These are phyloP conservation scores for Chlorella sp. DNA, from an alignment of 139 green algal species.

Conservation along the genomic window DNA sequence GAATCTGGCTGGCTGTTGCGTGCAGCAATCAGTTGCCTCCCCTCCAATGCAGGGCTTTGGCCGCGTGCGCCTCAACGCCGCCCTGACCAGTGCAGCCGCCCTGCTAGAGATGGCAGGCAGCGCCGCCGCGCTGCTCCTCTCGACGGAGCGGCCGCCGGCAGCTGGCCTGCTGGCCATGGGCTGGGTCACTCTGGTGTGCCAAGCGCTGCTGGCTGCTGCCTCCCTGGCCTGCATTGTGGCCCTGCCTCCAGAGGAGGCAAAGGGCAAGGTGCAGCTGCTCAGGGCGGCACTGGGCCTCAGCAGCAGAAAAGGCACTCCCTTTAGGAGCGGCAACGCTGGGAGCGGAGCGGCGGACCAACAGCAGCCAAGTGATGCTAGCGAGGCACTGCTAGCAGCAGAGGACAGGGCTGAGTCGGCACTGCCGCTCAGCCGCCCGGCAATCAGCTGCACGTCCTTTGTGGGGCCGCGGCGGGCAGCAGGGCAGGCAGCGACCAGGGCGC, in stretches of 20 bases:
- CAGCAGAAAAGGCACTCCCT: neutral
- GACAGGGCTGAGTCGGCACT: too few species aligned
- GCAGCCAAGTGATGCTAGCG: neutral
- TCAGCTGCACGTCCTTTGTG: neutral
- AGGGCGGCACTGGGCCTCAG: neutral
- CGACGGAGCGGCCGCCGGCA: neutral
- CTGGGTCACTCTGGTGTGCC: constrained; percentile 20
- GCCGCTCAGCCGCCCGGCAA: too few species aligned
- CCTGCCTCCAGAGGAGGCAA: constrained; percentile 30
- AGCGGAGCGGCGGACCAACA: neutral
- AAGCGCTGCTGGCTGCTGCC: constrained; percentile 12
- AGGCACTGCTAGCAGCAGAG: too few species aligned
- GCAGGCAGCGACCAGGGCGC: neutral
- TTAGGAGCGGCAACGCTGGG: neutral
- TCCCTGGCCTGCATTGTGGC: constrained; percentile 18
- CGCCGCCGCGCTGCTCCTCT: constrained; percentile 22
- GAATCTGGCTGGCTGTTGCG: too few species aligned
- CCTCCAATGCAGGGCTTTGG: constrained; percentile 54
- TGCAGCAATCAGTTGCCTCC: constrained; percentile 23
- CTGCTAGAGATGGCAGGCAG: constrained; percentile 63
- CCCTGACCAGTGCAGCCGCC: constrained; percentile 54
- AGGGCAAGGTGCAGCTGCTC: neutral
- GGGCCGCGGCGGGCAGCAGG: neutral
- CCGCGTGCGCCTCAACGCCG: constrained; percentile 52
- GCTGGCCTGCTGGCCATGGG: constrained; percentile 27